A percentile compares a stretch with the other conserved stretches of the same genome.
These are phyloP conservation scores for Phialocephala sp. DNA, from an alignment of 2,329 filamentous ascomycete species.

Conservation along the genomic window DNA sequence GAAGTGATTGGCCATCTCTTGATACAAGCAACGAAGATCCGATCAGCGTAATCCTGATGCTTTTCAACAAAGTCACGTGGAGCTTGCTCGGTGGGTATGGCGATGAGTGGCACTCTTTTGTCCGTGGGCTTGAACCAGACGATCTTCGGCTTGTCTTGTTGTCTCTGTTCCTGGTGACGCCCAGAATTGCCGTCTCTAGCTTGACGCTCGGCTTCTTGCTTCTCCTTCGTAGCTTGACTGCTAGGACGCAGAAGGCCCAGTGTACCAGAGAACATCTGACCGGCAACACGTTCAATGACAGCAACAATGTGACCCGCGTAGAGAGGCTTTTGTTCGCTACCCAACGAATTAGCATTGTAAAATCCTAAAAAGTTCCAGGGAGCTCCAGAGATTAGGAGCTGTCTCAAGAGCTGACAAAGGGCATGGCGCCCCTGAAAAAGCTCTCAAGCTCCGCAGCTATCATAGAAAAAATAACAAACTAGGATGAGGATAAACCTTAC, in stretches of 20 bases:
- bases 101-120: conserved; percentile 97
- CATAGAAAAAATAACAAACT: too few relatives aligned
- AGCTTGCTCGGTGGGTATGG: conserved; percentile 97
- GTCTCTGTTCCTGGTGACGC: conserved; percentile 78
- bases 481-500: too few relatives aligned
- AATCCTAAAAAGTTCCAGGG: too few relatives aligned
- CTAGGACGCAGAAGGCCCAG: conserved; percentile 92
- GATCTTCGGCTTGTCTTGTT: conserved; percentile 98
- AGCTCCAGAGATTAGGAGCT: too few relatives aligned
- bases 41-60: conserved; percentile 95
- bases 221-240: conserved; percentile 98
- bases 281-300: conserved; percentile 94
- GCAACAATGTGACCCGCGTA: conserved; percentile 98
- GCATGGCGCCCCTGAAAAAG: too few relatives aligned
- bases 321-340: conserved; percentile 93
- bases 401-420: too few relatives aligned
- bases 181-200: conserved; percentile 80
- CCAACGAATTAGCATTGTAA: too few relatives aligned
- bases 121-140: conserved; percentile 99
- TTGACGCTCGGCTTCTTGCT: conserved; percentile 95
- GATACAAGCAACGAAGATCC: conserved; percentile 98
- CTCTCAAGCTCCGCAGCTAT: too few relatives aligned
- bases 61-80: conserved; percentile 98
- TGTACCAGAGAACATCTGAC: conserved; percentile 98
- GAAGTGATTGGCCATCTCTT: conserved; percentile 99